Evolutionary conservation across 1,284 basidiomycete genomes (phyloP), one percentile per base, ranked within the genome.

Genomic region (Ceratobasidium sp.): DNA sequence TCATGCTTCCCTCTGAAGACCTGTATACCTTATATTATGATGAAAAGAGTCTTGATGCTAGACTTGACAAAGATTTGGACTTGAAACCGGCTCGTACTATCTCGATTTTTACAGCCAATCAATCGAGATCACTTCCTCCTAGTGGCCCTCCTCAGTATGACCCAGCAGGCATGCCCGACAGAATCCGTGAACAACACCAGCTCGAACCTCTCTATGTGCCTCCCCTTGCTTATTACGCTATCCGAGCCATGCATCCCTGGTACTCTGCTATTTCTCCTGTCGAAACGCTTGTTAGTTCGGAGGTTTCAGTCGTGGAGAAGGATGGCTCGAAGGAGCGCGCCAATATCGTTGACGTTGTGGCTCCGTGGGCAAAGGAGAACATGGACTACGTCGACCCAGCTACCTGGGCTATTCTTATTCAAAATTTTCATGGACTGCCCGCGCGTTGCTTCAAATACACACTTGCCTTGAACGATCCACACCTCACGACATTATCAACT

Each of bases 21-120:
- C 55, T 71, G 32, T 71, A 71, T 23, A 14, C 28, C 26, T n/a
- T n/a, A n/a, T 55, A 71, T 38, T 71, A 69, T 58, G 52, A 71
- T 41, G 46, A 44, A 14, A 23, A 18, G 21, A 71, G 32, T 47
- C n/a, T 21, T 43, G 47, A 26, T 43, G 44, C 28, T 26, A 43
- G 44, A 43, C 26, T 49, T 30, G 32, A 61, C n/a, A 26, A 8
- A 21, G 0, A 41, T 38, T 47, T 47, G 11, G 11, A 8, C 46
- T 2, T 35, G 32, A 32, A 46, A 9, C 30, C 57, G 26, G 7
- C 46, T 28, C 67, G 55, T 28, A 54, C 55, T 16, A 71, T 71
- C 35, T 26, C 44, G 8, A 26, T 59, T 18, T 44, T 57, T 50
- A 16, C 38, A 9, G 23, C 54, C 16, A 57, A 49, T 32, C 55